These are phyloP conservation scores for Cordia subcordata DNA, from an alignment of 257 asterid genomes.

Conservation along the genomic window DNA sequence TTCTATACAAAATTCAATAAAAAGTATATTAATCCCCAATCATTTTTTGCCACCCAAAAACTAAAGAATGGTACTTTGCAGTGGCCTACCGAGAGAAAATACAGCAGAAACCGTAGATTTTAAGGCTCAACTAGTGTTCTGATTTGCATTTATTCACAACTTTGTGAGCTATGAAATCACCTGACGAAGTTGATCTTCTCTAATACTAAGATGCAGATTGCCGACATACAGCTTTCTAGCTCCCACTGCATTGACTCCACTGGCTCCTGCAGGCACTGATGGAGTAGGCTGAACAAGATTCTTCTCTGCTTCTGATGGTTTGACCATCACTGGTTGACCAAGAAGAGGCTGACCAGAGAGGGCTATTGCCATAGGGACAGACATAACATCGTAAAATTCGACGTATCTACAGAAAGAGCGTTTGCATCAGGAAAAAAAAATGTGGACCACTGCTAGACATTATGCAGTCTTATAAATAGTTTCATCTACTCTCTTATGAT, in stretches of 20 bases:
- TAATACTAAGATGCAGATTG: slow-evolving; percentile 52
- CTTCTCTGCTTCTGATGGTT: slow-evolving; percentile 82
- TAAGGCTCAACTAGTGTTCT: background rate
- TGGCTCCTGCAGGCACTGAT: slow-evolving; percentile 34
- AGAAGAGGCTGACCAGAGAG: slow-evolving; percentile 70
- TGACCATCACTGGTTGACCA: slow-evolving; percentile 70
- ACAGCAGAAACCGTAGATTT: background rate
- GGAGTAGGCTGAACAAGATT: slow-evolving; percentile 62
- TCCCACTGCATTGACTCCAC: slow-evolving; percentile 46
- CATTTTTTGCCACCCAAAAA: no score
- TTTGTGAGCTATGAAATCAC: slow-evolving; percentile 14
- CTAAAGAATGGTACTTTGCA: no score
- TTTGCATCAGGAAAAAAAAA: background rate
- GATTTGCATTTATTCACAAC: background rate
- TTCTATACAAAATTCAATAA: no score
- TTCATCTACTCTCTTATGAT: no score
- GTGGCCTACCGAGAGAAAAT: no score
- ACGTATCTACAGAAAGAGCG: slow-evolving; percentile 42
- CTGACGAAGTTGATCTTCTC: slow-evolving; percentile 72
- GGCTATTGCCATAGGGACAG: slow-evolving; percentile 81
- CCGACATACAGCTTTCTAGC: slow-evolving; percentile 68
- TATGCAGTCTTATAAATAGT: no score
- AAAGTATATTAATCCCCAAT: no score
- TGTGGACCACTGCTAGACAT: background rate
- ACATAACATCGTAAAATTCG: slow-evolving; percentile 59